Base-by-base conservation (phyloP, 2,329 filamentous ascomycete genomes). In the Ophiostoma sp. region DNA sequence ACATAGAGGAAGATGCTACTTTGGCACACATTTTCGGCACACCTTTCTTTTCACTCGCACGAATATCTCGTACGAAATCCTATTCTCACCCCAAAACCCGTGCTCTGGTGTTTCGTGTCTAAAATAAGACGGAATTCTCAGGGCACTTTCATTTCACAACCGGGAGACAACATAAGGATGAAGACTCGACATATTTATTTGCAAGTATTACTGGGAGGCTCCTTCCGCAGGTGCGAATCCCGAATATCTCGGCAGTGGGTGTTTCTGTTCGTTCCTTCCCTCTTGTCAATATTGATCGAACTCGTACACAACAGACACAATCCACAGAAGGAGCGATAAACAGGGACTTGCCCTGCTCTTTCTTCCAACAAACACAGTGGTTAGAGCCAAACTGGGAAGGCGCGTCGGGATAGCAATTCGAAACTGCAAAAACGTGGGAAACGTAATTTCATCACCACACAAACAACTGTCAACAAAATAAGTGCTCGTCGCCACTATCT, bases 51-150 rank as follows among this genome's bases (percentile, higher is more conserved):
- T 25, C 50, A 55, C 31, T 61, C 17, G 57, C 57, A 55, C 50
- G 50, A 55, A 55, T 55, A 64, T 39, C 59, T 64, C 59, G 59
- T 64, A 42, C 61, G 61, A 42, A 45, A 25, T 42, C 61, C 61
- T 22, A 7, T 45, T 64, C 36, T 64, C 61, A 25, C 61, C 9
- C 3, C 61, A 66, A 17, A 66, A 45, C 36, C 61, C 36, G 36
- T 45, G 36, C 33, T 2, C n/a, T 64, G 50, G 55, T 64, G 19
- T 64, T 42, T 64, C 59, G 33, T 42, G 33, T 64, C 59, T 64
- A 64, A 45, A 28, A 42, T 45, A 42, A 45, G 36, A 28, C 36
- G 61, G 36, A 66, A 45, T 28, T 15, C 7, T 5, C 22, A 55
- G 12, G 57, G 57, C 28, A 61, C 28, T 61, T 36, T 36, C 28